A percentile compares a stretch with the other conserved stretches of the same genome.
phyloP scores from a whole-genome alignment of 345 rosid genomes.

The thale cress (Arabidopsis thaliana) region DNA sequence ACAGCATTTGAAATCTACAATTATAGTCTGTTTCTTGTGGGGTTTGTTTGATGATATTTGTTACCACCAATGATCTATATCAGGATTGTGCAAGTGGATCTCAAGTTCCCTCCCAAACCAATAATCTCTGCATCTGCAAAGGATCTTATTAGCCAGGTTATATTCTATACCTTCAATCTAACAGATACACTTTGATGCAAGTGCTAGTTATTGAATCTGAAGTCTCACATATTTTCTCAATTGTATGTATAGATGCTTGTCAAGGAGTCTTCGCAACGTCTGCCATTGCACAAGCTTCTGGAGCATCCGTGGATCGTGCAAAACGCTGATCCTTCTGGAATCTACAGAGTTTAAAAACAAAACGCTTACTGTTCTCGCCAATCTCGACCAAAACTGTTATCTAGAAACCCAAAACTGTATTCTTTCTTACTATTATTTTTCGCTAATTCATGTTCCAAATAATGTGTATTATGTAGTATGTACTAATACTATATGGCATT shows the following conservation, averaged over 20 bases:
- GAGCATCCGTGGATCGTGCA: slow-evolving; percentile 98
- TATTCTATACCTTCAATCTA: background rate
- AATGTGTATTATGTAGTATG: too few species aligned
- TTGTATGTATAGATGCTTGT: slow-evolving; percentile 77
- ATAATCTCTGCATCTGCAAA: slow-evolving; percentile 85
- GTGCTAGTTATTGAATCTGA: background rate
- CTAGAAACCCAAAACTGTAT: too few species aligned
- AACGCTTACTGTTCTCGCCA: slow-evolving; percentile 28
- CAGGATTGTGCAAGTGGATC: slow-evolving; percentile 97
- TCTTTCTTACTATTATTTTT: too few species aligned
- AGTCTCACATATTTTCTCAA: slow-evolving; percentile 1
- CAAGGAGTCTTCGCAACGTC: slow-evolving; percentile 79
- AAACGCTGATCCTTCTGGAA: slow-evolving; percentile 91
- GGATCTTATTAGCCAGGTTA: slow-evolving; percentile 89
- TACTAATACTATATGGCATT: too few species aligned
- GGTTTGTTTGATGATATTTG: background rate
- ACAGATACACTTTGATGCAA: background rate
- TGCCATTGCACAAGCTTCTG: slow-evolving; percentile 85
- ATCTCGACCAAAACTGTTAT: slow-evolving; percentile 22
- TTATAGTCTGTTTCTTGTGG: slow-evolving; percentile 1
- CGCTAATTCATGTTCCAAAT: too few species aligned
- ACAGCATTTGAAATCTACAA: background rate
- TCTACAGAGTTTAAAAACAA: slow-evolving; percentile 59
- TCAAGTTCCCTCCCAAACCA: slow-evolving; percentile 93
- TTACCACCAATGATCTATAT: slow-evolving; percentile 15